phyloP scores from a whole-genome alignment of 106 monocot species.

The Hemerocallis citrina region DNA sequence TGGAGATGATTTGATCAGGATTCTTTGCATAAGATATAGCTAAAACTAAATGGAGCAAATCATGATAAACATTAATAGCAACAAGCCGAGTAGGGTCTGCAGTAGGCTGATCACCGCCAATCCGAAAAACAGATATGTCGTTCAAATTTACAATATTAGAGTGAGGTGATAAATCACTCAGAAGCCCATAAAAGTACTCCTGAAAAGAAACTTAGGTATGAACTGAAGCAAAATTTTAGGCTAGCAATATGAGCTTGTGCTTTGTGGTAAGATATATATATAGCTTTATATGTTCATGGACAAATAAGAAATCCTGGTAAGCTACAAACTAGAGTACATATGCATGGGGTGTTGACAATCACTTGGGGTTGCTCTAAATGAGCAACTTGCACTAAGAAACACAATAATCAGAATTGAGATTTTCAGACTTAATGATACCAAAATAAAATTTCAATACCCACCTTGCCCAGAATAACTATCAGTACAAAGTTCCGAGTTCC shows the following conservation, averaged over 20 bases:
- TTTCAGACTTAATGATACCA: too few species aligned
- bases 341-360: too few species aligned
- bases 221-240: not conserved
- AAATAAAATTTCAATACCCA: too few species aligned
- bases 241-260: not conserved
- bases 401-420: too few species aligned
- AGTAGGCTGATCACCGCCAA: constrained; percentile 88
- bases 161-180: constrained; percentile 82
- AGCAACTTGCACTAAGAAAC: too few species aligned
- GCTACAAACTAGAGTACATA: not conserved
- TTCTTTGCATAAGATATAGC: constrained; percentile 97
- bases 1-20: constrained; percentile 77
- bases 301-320: not conserved
- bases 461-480: too few species aligned
- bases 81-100: constrained; percentile 74
- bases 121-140: constrained; percentile 67
- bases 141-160: constrained; percentile 74
- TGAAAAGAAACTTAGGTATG: constrained; percentile 16
- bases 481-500: too few species aligned
- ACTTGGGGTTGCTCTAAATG: too few species aligned
- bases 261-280: not conserved
- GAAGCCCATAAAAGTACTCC: constrained; percentile 90
- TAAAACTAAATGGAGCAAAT: constrained; percentile 75
- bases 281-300: not conserved
- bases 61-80: constrained; percentile 61